Evolutionary conservation across 1,284 basidiomycete genomes (phyloP).

Genomic region (Sporisorium sorghi): DNA sequence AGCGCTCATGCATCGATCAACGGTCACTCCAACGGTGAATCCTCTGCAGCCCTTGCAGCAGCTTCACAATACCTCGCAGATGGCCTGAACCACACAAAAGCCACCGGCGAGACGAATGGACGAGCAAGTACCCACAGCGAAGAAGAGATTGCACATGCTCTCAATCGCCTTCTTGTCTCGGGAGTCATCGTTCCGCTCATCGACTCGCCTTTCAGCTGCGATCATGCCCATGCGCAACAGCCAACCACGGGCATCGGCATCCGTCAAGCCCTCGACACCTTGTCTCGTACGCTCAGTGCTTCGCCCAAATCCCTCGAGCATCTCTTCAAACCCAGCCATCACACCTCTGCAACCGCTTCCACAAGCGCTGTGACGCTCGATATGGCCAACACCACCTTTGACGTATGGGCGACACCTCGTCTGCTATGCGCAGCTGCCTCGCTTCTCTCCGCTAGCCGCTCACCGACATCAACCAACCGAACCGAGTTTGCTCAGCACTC

Average conservation of each 20-base stretch:
- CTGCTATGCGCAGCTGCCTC: slow-evolving; percentile 46
- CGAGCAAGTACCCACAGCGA: slow-evolving; percentile 21
- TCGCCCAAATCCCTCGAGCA: slow-evolving; percentile 52
- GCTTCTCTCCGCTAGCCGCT: slow-evolving; percentile 19
- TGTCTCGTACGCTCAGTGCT: slow-evolving; percentile 24
- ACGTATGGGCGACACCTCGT: slow-evolving; percentile 57
- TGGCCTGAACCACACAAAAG: slow-evolving; percentile 9
- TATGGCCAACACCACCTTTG: slow-evolving; percentile 53
- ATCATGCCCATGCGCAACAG: slow-evolving; percentile 7
- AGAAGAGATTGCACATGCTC: slow-evolving; percentile 38
- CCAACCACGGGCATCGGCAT: slow-evolving; percentile 14
- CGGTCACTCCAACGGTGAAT: slow-evolving; percentile 5
- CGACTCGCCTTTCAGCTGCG: slow-evolving; percentile 10
- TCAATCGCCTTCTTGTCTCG: slow-evolving; percentile 44
- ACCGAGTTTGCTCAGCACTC: slow-evolving; percentile 10
- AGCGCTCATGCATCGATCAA: not conserved
- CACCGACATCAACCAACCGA: not conserved
- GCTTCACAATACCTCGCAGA: slow-evolving; percentile 40
- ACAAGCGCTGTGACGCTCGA: slow-evolving; percentile 35
- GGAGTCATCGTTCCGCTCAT: slow-evolving; percentile 36
- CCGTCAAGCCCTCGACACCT: slow-evolving; percentile 37
- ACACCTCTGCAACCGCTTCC: slow-evolving; percentile 15
- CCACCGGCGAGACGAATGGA: slow-evolving; percentile 2
- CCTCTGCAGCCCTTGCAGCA: slow-evolving; percentile 26
- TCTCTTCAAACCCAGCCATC: slow-evolving; percentile 21